Conservation (phyloP, 768 basidiomycete genomes). For the Suillus ampliporus region DNA sequence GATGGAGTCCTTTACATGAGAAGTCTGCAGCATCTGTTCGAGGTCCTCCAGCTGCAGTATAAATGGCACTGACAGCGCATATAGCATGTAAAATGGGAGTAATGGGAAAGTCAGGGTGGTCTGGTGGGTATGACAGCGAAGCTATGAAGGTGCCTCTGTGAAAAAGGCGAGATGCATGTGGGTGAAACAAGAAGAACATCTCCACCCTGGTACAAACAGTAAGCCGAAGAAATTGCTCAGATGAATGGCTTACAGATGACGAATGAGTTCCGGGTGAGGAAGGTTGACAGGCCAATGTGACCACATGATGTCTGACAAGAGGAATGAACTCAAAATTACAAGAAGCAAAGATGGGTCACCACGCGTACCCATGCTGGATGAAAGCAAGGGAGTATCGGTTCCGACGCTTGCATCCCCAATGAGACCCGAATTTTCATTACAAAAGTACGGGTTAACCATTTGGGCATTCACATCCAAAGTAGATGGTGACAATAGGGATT, state of each 20-base stretch:
- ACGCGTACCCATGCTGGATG: not conserved
- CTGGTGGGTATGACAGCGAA: slow-evolving; percentile 65
- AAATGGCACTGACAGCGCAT: slow-evolving; percentile 78
- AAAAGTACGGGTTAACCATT: not conserved
- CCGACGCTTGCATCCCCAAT: not conserved
- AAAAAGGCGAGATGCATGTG: slow-evolving; percentile 73
- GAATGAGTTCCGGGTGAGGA: slow-evolving; percentile 64
- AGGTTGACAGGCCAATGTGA: slow-evolving; percentile 63
- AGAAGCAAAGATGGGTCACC: not conserved
- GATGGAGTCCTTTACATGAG: slow-evolving; percentile 34
- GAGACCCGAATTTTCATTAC: slow-evolving; percentile 1
- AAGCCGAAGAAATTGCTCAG: not conserved
- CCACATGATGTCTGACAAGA: slow-evolving; percentile 27
- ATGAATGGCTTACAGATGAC: slow-evolving; percentile 61
- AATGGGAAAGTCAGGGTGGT: slow-evolving; percentile 75
- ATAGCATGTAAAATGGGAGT: slow-evolving; percentile 82
- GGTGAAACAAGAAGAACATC: slow-evolving; percentile 80
- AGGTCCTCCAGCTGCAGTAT: slow-evolving; percentile 60
- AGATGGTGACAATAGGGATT: slow-evolving; percentile 4
- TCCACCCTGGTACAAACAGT: slow-evolving; percentile 56
- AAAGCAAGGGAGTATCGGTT: not conserved
- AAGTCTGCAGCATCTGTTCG: slow-evolving; percentile 29
- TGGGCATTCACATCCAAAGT: slow-evolving; percentile 1
- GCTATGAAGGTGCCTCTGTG: slow-evolving; percentile 70
- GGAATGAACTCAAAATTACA: not conserved